phyloP scores from a whole-genome alignment of 2,329 filamentous ascomycete genomes.

The Exophiala bonariae region DNA sequence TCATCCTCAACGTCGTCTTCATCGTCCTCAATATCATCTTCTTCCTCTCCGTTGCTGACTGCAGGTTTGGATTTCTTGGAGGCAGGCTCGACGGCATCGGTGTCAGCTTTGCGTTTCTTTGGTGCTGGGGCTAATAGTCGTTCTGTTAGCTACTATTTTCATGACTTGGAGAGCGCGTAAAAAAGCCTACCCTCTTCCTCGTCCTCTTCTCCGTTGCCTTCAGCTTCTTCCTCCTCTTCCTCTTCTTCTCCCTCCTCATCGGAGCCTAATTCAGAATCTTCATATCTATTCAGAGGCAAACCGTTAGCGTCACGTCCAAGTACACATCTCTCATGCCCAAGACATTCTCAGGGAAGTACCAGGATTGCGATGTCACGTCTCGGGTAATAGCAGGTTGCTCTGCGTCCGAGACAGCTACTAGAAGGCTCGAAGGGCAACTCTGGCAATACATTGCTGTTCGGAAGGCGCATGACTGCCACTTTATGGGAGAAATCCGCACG shows the following conservation, averaged over 20 bases:
- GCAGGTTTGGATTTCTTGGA: slow-evolving; percentile 25
- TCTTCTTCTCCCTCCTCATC: slow-evolving; percentile 37
- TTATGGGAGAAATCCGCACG: neutral
- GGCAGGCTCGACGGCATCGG: slow-evolving; percentile 18
- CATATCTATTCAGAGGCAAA: slow-evolving; percentile 29
- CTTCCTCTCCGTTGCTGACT: slow-evolving; percentile 19
- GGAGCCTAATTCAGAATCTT: slow-evolving; percentile 34
- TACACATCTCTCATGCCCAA: no score
- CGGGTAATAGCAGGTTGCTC: no score
- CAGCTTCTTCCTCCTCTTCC: slow-evolving; percentile 28
- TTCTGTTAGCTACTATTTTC: neutral
- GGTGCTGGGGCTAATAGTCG: slow-evolving; percentile 10
- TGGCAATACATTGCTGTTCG: no score
- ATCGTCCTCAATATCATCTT: slow-evolving; percentile 22
- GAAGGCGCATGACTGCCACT: no score
- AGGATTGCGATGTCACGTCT: no score
- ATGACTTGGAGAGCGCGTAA: neutral
- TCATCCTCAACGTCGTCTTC: slow-evolving; percentile 21
- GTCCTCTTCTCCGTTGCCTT: slow-evolving; percentile 20
- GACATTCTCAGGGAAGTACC: no score
- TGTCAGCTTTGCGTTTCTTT: slow-evolving; percentile 29
- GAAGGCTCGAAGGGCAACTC: no score
- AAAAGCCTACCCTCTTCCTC: slow-evolving; percentile 20
- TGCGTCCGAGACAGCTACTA: no score
- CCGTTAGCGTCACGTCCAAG: neutral